Conservation (phyloP, 371 early-diverging fungal species). For the Mucor saturninus region DNA sequence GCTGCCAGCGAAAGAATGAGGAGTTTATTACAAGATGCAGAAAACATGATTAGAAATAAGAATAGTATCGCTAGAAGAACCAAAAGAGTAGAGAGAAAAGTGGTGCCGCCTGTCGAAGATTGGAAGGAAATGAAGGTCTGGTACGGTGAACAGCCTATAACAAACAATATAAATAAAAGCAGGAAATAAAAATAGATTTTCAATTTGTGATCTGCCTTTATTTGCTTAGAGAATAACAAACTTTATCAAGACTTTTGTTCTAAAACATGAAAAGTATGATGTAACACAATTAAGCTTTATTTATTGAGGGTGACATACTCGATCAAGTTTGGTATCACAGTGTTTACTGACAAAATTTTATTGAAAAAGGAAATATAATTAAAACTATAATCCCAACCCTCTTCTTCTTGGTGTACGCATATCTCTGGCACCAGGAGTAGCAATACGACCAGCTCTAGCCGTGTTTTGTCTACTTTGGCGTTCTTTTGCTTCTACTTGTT, state of each 20-base stretch:
- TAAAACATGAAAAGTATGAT: no score
- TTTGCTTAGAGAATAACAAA: no score
- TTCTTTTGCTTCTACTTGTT: conserved; percentile 35
- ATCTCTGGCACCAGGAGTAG: conserved; percentile 54
- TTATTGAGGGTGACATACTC: no score
- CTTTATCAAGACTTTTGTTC: no score
- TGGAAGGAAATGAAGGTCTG: background rate
- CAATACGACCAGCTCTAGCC: conserved; percentile 48
- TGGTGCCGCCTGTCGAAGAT: background rate
- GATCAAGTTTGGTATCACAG: no score
- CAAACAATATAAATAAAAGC: no score
- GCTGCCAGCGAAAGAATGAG: background rate
- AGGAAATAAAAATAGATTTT: no score
- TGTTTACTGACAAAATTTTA: no score
- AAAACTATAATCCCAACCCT: conserved; percentile 35
- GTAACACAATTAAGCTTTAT: no score
- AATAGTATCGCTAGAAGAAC: background rate
- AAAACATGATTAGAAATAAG: background rate
- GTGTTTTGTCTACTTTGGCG: conserved; percentile 30
- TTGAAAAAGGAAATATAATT: no score
- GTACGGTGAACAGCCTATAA: conserved; percentile 16
- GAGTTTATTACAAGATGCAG: background rate
- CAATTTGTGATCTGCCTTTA: no score
- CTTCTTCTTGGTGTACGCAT: conserved; percentile 50
- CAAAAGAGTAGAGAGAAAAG: background rate